Conservation (phyloP, 1,284 basidiomycete species). For the Clitocybe nebularis region DNA sequence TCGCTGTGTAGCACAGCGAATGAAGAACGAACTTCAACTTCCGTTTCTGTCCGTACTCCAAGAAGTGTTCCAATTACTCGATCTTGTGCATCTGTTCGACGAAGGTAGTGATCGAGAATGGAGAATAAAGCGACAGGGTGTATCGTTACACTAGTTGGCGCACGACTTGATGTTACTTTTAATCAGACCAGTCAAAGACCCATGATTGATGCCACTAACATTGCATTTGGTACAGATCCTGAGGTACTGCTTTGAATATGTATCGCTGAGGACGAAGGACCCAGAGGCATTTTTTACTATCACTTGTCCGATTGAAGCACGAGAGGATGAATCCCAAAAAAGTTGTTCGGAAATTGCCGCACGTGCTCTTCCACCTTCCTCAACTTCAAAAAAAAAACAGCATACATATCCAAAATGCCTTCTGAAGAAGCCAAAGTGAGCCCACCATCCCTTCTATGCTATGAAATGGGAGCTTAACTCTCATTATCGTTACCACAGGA, state of each 20-base stretch:
- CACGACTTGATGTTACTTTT: conserved; percentile 44
- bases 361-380: conserved; percentile 13
- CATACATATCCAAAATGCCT: conserved; percentile 50
- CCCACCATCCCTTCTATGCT: neutral
- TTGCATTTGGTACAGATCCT: conserved; percentile 27
- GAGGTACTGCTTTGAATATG: conserved; percentile 48
- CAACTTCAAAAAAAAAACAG: conserved; percentile 18
- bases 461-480: conserved; percentile 2
- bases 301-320: conserved; percentile 5
- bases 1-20: conserved; percentile 93
- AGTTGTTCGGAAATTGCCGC: conserved; percentile 34
- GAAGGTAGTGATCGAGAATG: conserved; percentile 96
- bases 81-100: conserved; percentile 77
- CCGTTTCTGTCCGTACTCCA: conserved; percentile 75
- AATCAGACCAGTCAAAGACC: conserved; percentile 1
- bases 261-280: conserved; percentile 63
- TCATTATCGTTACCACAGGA: conserved; percentile 43
- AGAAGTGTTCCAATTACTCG: conserved; percentile 97
- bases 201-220: conserved; percentile 29
- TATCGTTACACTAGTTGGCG: conserved; percentile 74
- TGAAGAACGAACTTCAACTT: conserved; percentile 75
- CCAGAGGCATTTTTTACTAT: conserved; percentile 56
- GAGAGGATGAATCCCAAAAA: conserved; percentile 19
- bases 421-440: conserved; percentile 84
- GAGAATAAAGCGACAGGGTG: conserved; percentile 94